phyloP scores from a whole-genome alignment of 345 rosid genomes.

The Carallia brachiata region DNA sequence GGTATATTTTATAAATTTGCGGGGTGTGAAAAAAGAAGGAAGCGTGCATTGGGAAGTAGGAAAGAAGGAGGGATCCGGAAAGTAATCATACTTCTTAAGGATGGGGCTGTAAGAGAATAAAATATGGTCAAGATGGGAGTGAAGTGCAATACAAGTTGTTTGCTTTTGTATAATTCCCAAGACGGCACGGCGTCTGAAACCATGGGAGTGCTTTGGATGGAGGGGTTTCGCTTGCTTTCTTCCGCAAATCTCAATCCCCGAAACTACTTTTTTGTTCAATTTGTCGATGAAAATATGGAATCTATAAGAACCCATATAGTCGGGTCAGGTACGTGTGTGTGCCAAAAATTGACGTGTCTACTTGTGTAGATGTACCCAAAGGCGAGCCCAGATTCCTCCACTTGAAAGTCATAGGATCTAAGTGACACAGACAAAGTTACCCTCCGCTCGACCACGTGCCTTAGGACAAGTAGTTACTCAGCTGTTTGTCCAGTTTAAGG shows the following conservation, averaged over 20 bases:
- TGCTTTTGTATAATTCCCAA: constrained; percentile 36
- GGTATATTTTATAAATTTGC: too few relatives aligned
- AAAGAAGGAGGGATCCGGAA: not conserved
- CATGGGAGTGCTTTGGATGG: constrained; percentile 31
- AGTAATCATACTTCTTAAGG: not conserved
- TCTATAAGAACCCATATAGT: too few relatives aligned
- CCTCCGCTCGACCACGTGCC: too few relatives aligned
- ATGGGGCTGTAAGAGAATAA: not conserved
- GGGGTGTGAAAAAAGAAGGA: too few relatives aligned
- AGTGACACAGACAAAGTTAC: too few relatives aligned
- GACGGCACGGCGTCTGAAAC: constrained; percentile 72
- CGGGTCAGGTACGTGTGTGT: too few relatives aligned
- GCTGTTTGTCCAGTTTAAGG: too few relatives aligned
- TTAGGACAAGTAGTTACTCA: too few relatives aligned
- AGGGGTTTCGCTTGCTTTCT: constrained; percentile 23
- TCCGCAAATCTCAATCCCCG: constrained; percentile 37
- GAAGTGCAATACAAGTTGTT: constrained; percentile 46
- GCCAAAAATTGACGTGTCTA: too few relatives aligned
- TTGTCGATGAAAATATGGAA: not conserved
- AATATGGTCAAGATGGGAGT: constrained; percentile 12
- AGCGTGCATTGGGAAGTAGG: constrained; percentile 3
- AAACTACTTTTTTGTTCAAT: not conserved
- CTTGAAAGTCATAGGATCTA: too few relatives aligned
- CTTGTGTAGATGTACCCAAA: too few relatives aligned
- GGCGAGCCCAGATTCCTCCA: too few relatives aligned